Conservation (phyloP, 2,329 filamentous ascomycete species). For the Pezicula rhizophila region DNA sequence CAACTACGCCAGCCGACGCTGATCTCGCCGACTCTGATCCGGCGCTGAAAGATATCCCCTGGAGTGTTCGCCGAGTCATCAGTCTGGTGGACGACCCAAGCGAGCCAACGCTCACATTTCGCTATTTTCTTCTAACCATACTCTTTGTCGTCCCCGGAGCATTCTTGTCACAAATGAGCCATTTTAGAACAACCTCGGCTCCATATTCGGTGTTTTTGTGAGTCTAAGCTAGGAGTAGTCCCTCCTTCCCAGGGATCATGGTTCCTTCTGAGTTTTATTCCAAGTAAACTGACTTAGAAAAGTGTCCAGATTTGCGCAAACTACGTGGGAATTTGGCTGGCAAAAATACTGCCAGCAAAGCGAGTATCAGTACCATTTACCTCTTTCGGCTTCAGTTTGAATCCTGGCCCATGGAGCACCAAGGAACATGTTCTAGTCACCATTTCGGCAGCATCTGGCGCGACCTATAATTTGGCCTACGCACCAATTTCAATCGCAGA, state of each 20-base stretch:
- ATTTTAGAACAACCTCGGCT: slow-evolving; percentile 47
- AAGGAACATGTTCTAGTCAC: slow-evolving; percentile 26
- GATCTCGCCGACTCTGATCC: slow-evolving; percentile 38
- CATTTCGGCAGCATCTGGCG: slow-evolving; percentile 46
- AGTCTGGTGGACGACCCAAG: slow-evolving; percentile 50
- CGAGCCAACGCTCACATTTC: slow-evolving; percentile 51
- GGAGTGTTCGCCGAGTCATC: slow-evolving; percentile 50
- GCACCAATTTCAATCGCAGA: slow-evolving; percentile 48
- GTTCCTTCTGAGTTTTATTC: too few relatives aligned
- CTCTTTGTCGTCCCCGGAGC: slow-evolving; percentile 52
- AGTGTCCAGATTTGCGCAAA: slow-evolving; percentile 44
- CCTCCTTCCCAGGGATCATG: too few relatives aligned
- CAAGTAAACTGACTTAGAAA: too few relatives aligned
- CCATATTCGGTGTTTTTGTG: slow-evolving; percentile 52
- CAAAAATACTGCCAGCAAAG: slow-evolving; percentile 38
- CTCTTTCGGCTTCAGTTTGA: slow-evolving; percentile 33
- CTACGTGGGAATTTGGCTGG: slow-evolving; percentile 39
- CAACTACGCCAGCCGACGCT: neutral
- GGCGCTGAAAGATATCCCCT: slow-evolving; percentile 46
- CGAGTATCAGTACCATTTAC: slow-evolving; percentile 36
- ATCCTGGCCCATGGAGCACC: slow-evolving; percentile 23
- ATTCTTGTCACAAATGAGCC: slow-evolving; percentile 49
- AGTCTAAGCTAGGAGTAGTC: too few relatives aligned
- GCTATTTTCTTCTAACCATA: slow-evolving; percentile 49
- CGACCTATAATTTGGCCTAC: slow-evolving; percentile 45